Conservation (phyloP, 495 filamentous ascomycete species). For the Penicillium canariense region DNA sequence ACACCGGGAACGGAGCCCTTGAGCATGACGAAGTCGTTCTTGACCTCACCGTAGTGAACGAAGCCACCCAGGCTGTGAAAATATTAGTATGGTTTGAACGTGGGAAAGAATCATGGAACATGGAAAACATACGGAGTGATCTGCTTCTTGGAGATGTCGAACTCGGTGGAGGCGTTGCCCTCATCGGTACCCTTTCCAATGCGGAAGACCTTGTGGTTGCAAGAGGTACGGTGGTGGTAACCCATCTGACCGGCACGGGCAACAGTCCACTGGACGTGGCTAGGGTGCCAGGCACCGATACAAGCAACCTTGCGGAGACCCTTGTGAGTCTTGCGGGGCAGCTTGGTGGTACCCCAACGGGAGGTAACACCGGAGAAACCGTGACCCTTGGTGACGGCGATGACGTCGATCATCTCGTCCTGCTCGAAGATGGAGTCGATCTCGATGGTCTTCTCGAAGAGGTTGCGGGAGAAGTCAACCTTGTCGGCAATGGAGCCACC, state of each 20-base stretch:
- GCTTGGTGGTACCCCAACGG: constrained; percentile 99
- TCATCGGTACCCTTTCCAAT: constrained; percentile 88
- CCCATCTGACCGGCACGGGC: constrained; percentile 99
- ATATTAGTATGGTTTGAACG: constrained; percentile 30
- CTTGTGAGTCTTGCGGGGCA: constrained; percentile 99
- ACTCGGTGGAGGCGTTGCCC: constrained; percentile 89
- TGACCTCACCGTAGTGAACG: constrained; percentile 98
- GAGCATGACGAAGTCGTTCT: constrained; percentile 98
- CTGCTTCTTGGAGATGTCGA: constrained; percentile 97
- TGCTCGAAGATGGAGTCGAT: constrained; percentile 97
- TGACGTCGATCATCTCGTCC: constrained; percentile 99
- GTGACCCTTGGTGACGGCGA: constrained; percentile 99
- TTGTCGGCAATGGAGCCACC: constrained; percentile 92
- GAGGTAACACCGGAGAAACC: constrained; percentile 95
- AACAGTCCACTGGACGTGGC: constrained; percentile 99
- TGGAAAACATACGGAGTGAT: constrained; percentile 94
- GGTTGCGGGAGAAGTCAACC: constrained; percentile 87
- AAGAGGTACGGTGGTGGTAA: constrained; percentile 99
- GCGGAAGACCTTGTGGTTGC: constrained; percentile 99
- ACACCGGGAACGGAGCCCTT: constrained; percentile 97
- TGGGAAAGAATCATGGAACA: neutral
- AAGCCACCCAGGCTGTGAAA: constrained; percentile 86
- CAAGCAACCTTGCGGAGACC: constrained; percentile 99
- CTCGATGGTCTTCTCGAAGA: constrained; percentile 98
- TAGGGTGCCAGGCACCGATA: constrained; percentile 99